Evolutionary conservation across 305 asterid genomes (phyloP).

Genomic region (Solanum hybrid): DNA sequence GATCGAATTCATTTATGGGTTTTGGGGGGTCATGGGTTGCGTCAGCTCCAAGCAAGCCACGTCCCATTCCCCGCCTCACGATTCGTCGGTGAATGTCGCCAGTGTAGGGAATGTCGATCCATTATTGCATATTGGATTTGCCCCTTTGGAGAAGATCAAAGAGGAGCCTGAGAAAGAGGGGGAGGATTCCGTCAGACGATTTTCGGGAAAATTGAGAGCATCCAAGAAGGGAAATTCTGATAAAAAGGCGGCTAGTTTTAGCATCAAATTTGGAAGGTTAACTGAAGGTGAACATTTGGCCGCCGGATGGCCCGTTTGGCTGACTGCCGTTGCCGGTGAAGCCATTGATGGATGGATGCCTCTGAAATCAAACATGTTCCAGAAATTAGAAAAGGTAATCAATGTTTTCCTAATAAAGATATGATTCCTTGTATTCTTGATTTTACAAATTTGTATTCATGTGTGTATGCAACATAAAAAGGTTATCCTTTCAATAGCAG

Average conservation of each 20-base stretch:
- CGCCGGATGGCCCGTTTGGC: constrained; percentile 93
- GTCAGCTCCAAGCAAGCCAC: constrained; percentile 69
- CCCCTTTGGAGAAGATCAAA: constrained; percentile 35
- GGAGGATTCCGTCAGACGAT: constrained; percentile 16
- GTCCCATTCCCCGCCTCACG: constrained; percentile 21
- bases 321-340: constrained; percentile 70
- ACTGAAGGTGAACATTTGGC: constrained; percentile 52
- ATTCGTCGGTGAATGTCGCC: constrained; percentile 5
- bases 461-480: not conserved
- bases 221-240: constrained; percentile 22
- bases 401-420: not conserved
- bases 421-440: not conserved
- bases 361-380: constrained; percentile 49
- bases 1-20: constrained; percentile 46
- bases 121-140: constrained; percentile 19
- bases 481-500: not conserved
- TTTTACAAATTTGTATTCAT: not conserved
- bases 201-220: constrained; percentile 14
- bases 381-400: constrained; percentile 73
- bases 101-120: constrained; percentile 15
- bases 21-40: constrained; percentile 87
- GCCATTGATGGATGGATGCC: constrained; percentile 90
- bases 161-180: constrained; percentile 42
- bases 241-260: constrained; percentile 25
- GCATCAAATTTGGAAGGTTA: constrained; percentile 51